Percentiles rank a stretch among this genome's conserved stretches.
phyloP scores from a whole-genome alignment of 2,329 filamentous ascomycete species.

The Aspergillus eucalypticola region DNA sequence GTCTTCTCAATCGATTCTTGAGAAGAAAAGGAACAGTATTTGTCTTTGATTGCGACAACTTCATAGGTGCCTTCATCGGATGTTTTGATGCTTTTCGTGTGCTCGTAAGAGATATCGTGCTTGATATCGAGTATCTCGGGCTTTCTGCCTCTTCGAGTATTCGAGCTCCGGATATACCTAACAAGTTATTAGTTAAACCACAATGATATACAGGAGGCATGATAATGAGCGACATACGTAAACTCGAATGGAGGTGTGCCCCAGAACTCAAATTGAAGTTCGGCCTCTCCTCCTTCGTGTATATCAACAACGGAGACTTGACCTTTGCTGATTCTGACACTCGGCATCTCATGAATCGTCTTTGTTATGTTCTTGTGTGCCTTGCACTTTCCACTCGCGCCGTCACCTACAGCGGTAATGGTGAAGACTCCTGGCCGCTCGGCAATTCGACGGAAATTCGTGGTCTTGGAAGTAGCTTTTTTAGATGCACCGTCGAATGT shows the following conservation, averaged over 20 bases:
- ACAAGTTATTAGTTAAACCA: conserved; percentile 17
- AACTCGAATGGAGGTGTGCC: conserved; percentile 97
- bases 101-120: conserved; percentile 80
- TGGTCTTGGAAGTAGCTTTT: conserved; percentile 71
- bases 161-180: conserved; percentile 82
- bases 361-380: conserved; percentile 77
- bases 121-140: conserved; percentile 84
- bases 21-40: conserved; percentile 84
- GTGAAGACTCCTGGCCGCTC: conserved; percentile 86
- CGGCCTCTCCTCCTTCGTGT: conserved; percentile 91
- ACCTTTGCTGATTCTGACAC: conserved; percentile 85
- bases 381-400: conserved; percentile 77
- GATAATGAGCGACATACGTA: conserved; percentile 53
- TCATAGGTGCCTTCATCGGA: conserved; percentile 97
- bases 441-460: conserved; percentile 88
- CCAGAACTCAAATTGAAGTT: conserved; percentile 93
- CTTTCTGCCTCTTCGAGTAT: conserved; percentile 75
- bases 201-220: neutral
- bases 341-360: conserved; percentile 86
- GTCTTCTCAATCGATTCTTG: conserved; percentile 57
- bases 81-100: conserved; percentile 77
- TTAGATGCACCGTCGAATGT: conserved; percentile 76
- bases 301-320: conserved; percentile 82
- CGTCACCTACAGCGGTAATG: conserved; percentile 84
- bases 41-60: conserved; percentile 93